A percentile compares a stretch with the other conserved stretches of the same genome.
Evolutionary conservation across 306 rosid species (phyloP).

Genomic region (Rosa multiflora): DNA sequence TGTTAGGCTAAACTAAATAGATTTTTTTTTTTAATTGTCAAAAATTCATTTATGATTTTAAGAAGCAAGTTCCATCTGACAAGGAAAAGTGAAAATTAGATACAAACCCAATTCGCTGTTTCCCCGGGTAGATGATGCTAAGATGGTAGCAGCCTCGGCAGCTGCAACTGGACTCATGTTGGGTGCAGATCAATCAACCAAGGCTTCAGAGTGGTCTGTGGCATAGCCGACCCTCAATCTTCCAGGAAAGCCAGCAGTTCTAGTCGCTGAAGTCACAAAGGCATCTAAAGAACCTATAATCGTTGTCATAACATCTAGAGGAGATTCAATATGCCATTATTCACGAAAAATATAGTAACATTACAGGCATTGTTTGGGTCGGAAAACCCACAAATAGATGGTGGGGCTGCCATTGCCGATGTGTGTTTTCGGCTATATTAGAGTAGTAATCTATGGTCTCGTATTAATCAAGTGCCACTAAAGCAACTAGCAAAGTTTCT

Average conservation of each 20-base stretch:
- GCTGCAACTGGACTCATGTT: background rate
- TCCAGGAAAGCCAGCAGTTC: background rate
- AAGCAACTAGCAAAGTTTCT: background rate
- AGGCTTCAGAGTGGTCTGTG: background rate
- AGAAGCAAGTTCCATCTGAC: background rate
- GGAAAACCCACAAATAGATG: background rate
- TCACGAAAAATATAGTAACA: no score
- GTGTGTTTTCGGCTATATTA: background rate
- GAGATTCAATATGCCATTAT: background rate
- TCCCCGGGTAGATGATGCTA: background rate
- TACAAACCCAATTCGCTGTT: background rate
- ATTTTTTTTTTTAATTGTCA: background rate
- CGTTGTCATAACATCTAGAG: background rate
- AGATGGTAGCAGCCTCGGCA: background rate
- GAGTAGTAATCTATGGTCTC: background rate
- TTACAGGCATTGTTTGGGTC: background rate
- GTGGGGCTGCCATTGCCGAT: background rate
- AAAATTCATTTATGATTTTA: background rate
- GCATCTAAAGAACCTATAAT: background rate
- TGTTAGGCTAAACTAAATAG: no score
- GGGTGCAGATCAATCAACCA: background rate
- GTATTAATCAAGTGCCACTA: background rate
- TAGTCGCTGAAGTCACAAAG: background rate
- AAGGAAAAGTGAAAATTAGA: background rate
- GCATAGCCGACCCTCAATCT: background rate